These are phyloP conservation scores for Aeschynomene evenia DNA, from an alignment of 306 rosid species.

Conservation along the genomic window DNA sequence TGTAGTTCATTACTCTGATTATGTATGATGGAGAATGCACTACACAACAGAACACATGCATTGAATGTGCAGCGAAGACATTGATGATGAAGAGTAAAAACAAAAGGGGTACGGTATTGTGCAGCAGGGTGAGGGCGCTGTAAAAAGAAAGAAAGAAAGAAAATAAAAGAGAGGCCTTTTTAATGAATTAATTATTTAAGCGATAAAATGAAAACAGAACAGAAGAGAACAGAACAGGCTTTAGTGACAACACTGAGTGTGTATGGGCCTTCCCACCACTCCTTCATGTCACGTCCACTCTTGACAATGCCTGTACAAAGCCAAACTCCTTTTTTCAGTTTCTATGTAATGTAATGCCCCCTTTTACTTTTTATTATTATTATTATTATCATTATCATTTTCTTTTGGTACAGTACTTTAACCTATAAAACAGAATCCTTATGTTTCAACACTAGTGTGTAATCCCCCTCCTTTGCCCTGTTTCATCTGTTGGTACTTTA, in stretches of 20 bases:
- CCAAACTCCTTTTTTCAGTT: constrained; percentile 35
- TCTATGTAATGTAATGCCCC: constrained; percentile 23
- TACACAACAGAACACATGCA: too few relatives aligned
- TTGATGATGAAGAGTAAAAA: constrained; percentile 41
- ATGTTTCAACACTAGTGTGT: constrained; percentile 6
- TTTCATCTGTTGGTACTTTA: constrained; percentile 32
- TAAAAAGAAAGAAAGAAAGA: too few relatives aligned
- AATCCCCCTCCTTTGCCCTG: constrained; percentile 31
- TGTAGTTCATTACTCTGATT: too few relatives aligned
- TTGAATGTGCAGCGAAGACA: constrained; percentile 41
- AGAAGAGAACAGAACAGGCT: too few relatives aligned
- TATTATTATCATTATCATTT: too few relatives aligned
- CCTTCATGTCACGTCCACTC: constrained; percentile 55
- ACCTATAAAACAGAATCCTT: background rate
- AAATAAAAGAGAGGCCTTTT: too few relatives aligned
- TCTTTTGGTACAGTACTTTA: constrained; percentile 40
- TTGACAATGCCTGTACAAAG: constrained; percentile 47
- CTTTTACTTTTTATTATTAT: background rate
- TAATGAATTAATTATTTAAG: too few relatives aligned
- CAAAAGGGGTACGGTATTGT: constrained; percentile 30
- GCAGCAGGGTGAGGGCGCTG: constrained; percentile 33
- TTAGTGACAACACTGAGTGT: constrained; percentile 43
- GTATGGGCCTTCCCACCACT: constrained; percentile 54
- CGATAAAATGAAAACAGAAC: too few relatives aligned
- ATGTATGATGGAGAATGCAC: too few relatives aligned